phyloP scores from a whole-genome alignment of 2,329 filamentous ascomycete genomes.

The Phaeoacremonium minimum region DNA sequence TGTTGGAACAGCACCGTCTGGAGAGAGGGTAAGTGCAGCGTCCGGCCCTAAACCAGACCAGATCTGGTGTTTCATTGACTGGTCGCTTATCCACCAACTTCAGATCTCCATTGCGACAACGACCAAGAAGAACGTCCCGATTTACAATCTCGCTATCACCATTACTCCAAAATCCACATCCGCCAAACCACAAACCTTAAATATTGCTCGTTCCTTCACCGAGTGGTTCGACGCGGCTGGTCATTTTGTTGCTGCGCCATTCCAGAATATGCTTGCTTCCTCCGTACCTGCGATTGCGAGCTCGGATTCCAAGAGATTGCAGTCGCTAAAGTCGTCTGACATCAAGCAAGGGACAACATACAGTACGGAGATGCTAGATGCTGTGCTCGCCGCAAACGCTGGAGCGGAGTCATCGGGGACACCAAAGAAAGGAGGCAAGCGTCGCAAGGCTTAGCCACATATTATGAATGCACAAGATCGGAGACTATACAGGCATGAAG shows the following conservation, averaged over 20 bases:
- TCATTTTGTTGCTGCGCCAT: slow-evolving; percentile 68
- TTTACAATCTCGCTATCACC: slow-evolving; percentile 71
- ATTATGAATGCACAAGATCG: no score
- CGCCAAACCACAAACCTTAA: slow-evolving; percentile 36
- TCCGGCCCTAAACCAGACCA: no score
- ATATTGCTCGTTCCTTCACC: slow-evolving; percentile 62
- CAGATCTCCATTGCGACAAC: slow-evolving; percentile 71
- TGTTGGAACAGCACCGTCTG: slow-evolving; percentile 62
- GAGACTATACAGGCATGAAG: no score
- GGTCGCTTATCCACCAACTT: no score
- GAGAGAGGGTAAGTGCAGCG: slow-evolving; percentile 60
- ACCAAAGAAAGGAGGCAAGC: slow-evolving; percentile 38
- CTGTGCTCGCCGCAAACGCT: slow-evolving; percentile 32
- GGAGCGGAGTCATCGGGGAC: slow-evolving; percentile 25
- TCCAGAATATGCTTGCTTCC: slow-evolving; percentile 74
- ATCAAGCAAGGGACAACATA: slow-evolving; percentile 26
- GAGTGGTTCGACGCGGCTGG: slow-evolving; percentile 74
- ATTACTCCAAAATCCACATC: slow-evolving; percentile 33
- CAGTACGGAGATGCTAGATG: slow-evolving; percentile 43
- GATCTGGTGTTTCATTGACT: no score
- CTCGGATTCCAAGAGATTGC: slow-evolving; percentile 57
- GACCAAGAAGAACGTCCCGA: slow-evolving; percentile 74
- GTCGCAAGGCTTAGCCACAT: slow-evolving; percentile 42
- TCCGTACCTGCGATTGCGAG: slow-evolving; percentile 61
- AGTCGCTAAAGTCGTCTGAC: slow-evolving; percentile 27